A percentile compares a stretch with the other conserved stretches of the same genome.
Evolutionary conservation across 306 rosid genomes (phyloP).

Genomic region (Vigna reflexopilosa): DNA sequence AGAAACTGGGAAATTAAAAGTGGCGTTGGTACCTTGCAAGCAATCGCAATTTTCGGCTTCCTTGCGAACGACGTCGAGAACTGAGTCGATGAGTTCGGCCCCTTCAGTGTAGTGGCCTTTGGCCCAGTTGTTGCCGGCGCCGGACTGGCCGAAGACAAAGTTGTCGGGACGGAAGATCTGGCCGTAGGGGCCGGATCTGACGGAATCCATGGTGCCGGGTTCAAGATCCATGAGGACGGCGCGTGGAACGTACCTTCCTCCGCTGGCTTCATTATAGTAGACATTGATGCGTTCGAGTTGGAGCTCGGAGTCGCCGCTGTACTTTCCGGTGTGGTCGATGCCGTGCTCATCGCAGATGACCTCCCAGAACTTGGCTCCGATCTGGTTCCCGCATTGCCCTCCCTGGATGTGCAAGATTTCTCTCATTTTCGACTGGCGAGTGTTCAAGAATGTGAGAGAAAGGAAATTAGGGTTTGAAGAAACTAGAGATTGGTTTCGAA

Average conservation of each 20-base stretch:
- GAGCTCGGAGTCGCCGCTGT: conserved; percentile 54
- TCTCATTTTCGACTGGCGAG: conserved; percentile 48
- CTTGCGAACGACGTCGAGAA: conserved; percentile 57
- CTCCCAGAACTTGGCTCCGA: conserved; percentile 64
- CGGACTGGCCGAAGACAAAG: conserved; percentile 59
- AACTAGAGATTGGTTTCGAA: background rate
- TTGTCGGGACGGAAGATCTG: conserved; percentile 60
- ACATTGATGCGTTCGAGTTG: conserved; percentile 58
- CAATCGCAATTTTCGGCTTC: conserved; percentile 63
- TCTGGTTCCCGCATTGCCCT: conserved; percentile 61
- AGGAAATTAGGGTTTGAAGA: conserved; percentile 12
- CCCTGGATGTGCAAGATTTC: conserved; percentile 64
- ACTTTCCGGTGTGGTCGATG: conserved; percentile 55
- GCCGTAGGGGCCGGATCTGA: conserved; percentile 59
- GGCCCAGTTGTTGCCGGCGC: conserved; percentile 62
- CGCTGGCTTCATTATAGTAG: conserved; percentile 56
- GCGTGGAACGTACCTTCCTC: conserved; percentile 60
- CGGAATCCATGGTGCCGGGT: conserved; percentile 60
- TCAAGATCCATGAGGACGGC: conserved; percentile 65
- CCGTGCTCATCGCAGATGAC: conserved; percentile 62
- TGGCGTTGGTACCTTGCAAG: conserved; percentile 37
- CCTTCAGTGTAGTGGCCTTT: conserved; percentile 62
- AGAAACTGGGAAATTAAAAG: background rate
- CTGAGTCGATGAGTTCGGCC: conserved; percentile 57
- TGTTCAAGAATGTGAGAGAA: background rate